Conservation (phyloP, 2,329 filamentous ascomycete species). For the Xylariaceae sp. region DNA sequence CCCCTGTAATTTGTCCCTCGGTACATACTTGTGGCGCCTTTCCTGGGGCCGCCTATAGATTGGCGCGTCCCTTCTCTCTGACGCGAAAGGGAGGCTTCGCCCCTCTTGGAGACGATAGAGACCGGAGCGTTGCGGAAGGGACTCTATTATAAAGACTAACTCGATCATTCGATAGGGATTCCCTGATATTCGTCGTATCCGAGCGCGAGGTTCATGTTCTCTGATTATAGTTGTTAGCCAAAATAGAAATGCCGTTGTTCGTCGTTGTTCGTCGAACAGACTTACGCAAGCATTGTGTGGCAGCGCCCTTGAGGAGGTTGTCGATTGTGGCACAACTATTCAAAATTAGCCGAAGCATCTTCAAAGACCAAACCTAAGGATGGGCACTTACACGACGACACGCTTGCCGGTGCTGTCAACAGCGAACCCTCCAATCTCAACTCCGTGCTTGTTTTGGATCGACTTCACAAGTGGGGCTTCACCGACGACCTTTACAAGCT, state of each 20-base stretch:
- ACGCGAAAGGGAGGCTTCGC: not conserved
- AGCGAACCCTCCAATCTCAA: constrained; percentile 96
- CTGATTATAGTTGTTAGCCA: constrained; percentile 52
- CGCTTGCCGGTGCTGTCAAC: constrained; percentile 88
- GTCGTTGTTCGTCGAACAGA: constrained; percentile 37
- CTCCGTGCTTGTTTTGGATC: constrained; percentile 84
- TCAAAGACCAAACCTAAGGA: not conserved
- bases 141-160: not conserved
- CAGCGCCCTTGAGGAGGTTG: constrained; percentile 91
- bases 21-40: constrained; percentile 10
- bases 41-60: not conserved
- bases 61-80: not conserved
- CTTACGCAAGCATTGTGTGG: constrained; percentile 90
- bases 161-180: constrained; percentile 34
- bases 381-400: constrained; percentile 69
- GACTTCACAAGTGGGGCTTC: constrained; percentile 86
- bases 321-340: constrained; percentile 81
- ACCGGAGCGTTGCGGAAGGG: not conserved
- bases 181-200: constrained; percentile 54
- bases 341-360: not conserved
- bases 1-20: constrained; percentile 1
- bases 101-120: not conserved
- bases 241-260: not conserved
- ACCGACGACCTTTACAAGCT: constrained; percentile 89
- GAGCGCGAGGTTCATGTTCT: constrained; percentile 56